These are phyloP conservation scores for Abrus pulchellus DNA, from an alignment of 306 rosid species.

Conservation along the genomic window DNA sequence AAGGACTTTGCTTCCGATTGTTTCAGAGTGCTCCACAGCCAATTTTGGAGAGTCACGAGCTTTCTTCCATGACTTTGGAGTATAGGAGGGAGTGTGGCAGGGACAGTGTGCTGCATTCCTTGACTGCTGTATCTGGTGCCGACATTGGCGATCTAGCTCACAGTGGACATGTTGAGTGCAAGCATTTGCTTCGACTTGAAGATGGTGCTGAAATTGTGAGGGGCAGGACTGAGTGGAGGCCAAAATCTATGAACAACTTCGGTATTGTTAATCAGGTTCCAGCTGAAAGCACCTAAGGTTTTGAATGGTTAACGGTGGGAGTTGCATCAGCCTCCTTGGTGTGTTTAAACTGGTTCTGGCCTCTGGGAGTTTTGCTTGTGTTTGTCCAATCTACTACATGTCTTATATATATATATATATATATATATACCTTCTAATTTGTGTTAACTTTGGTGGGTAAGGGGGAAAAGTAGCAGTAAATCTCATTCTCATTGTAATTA, in stretches of 20 bases:
- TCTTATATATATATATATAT: neutral
- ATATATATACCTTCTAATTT: constrained; percentile 54
- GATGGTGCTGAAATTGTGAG: constrained; percentile 89
- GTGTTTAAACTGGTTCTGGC: constrained; percentile 44
- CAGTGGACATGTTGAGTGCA: constrained; percentile 73
- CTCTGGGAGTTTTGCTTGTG: constrained; percentile 64
- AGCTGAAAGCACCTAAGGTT: constrained; percentile 62
- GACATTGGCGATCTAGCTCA: constrained; percentile 65
- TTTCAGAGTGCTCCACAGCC: constrained; percentile 94
- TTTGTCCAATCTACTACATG: constrained; percentile 60
- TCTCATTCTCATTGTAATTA: constrained; percentile 76
- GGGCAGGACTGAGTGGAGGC: constrained; percentile 94
- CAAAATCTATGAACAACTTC: constrained; percentile 67
- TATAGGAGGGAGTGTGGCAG: constrained; percentile 98
- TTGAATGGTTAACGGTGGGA: constrained; percentile 52
- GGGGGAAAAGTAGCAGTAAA: constrained; percentile 52
- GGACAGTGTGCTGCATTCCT: constrained; percentile 94
- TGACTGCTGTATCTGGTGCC: constrained; percentile 71
- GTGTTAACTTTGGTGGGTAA: constrained; percentile 49
- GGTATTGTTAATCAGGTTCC: constrained; percentile 63
- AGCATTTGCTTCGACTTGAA: constrained; percentile 93
- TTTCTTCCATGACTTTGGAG: constrained; percentile 79
- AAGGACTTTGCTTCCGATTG: constrained; percentile 37
- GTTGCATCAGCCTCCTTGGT: constrained; percentile 40
- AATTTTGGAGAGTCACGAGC: constrained; percentile 95